Evolutionary conservation across 179 eudicot species (phyloP).

Genomic region (Pouteria campechiana): DNA sequence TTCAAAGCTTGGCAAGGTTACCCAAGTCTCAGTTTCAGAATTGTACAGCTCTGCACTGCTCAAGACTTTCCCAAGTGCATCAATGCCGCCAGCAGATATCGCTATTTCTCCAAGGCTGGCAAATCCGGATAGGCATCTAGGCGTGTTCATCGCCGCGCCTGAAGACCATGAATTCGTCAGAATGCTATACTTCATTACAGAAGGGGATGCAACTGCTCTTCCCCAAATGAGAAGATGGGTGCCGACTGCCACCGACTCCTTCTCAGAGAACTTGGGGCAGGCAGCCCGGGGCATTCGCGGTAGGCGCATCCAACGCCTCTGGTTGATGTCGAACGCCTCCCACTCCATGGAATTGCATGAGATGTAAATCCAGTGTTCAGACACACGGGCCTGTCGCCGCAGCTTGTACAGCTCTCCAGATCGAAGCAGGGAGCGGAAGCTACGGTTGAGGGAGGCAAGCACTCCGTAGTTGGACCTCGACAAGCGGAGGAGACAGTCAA

Average conservation of each 20-base stretch:
- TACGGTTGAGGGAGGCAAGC: conserved; percentile 18
- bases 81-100: conserved; percentile 34
- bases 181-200: conserved; percentile 25
- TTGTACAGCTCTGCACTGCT: conserved; percentile 28
- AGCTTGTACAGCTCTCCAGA: conserved; percentile 22
- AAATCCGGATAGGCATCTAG: conserved; percentile 36
- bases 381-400: conserved; percentile 16
- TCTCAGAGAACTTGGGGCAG: conserved; percentile 29
- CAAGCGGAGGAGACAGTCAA: conserved; percentile 18
- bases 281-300: conserved; percentile 25
- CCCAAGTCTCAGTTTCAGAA: conserved; percentile 25
- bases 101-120: conserved; percentile 26
- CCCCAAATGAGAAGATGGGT: conserved; percentile 31
- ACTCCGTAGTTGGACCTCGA: conserved; percentile 38
- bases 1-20: conserved; percentile 23
- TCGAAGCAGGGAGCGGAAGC: conserved; percentile 17
- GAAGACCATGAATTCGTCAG: conserved; percentile 29
- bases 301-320: conserved; percentile 24
- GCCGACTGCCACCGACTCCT: conserved; percentile 39
- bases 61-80: conserved; percentile 19
- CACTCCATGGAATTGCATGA: conserved; percentile 32
- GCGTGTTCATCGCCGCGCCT: conserved; percentile 22
- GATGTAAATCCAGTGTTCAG: conserved; percentile 33
- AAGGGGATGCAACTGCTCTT: conserved; percentile 16
- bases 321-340: conserved; percentile 32